A percentile compares a stretch with the other conserved stretches of the same genome.
These are phyloP conservation scores for Globisporangium abappressorium DNA, from an alignment of 352 stramenopile genomes.

Conservation along the genomic window DNA sequence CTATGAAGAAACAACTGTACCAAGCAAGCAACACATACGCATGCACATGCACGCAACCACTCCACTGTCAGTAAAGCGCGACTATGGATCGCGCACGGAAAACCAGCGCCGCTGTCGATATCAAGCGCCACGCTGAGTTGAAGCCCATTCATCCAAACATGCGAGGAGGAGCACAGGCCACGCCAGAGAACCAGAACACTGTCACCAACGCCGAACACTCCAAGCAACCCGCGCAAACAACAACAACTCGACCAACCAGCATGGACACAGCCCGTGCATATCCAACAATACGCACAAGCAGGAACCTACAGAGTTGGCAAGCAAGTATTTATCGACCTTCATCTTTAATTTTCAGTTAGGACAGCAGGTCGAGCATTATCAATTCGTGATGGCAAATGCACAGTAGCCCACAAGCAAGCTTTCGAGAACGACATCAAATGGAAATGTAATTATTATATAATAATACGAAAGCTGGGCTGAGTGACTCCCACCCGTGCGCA, in stretches of 20 bases:
- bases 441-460: conserved; percentile 20
- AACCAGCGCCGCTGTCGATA: not conserved
- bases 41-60: not conserved
- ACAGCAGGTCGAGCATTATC: not conserved
- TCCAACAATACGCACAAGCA: not conserved
- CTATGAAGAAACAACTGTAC: not conserved
- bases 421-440: conserved; percentile 8
- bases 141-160: not conserved
- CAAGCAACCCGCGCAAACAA: not conserved
- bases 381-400: not conserved
- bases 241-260: not conserved
- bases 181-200: conserved; percentile 6
- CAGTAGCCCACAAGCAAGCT: not conserved
- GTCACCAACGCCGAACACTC: conserved; percentile 7
- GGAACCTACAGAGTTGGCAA: not conserved
- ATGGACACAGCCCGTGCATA: not conserved
- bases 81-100: not conserved
- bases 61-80: not conserved
- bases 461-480: conserved; percentile 12
- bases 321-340: not conserved
- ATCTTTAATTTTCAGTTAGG: not conserved
- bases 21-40: not conserved
- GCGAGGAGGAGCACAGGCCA: not conserved
- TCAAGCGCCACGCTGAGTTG: not conserved
- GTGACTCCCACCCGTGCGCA: not conserved